These are phyloP conservation scores for Xylariaceae sp. DNA, from an alignment of 2,329 filamentous ascomycete genomes.

Conservation along the genomic window DNA sequence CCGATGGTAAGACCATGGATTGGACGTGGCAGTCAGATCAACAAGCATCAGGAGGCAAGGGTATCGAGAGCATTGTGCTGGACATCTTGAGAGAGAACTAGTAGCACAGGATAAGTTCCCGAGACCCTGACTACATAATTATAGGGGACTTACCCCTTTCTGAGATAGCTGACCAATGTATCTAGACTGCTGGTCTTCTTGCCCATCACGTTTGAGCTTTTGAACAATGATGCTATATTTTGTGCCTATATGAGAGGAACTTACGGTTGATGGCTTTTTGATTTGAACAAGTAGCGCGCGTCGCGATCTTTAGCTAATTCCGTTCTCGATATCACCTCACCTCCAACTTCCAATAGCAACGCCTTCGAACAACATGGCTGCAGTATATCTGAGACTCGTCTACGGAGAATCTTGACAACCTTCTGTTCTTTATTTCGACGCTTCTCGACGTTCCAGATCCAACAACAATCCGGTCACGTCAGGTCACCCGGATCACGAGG, in stretches of 20 bases:
- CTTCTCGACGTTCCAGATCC: neutral
- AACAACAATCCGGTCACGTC: neutral
- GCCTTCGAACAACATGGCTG: neutral
- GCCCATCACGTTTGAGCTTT: too few species aligned
- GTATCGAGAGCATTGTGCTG: slow-evolving; percentile 15
- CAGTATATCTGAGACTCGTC: neutral
- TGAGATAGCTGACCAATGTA: too few species aligned
- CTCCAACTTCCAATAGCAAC: too few species aligned
- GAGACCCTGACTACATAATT: too few species aligned
- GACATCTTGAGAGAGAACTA: slow-evolving; percentile 15
- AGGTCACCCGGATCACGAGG: neutral
- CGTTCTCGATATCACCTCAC: too few species aligned
- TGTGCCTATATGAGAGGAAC: too few species aligned
- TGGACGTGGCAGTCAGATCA: slow-evolving; percentile 24
- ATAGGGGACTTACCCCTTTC: too few species aligned
- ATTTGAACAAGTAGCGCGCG: too few species aligned
- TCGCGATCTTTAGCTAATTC: too few species aligned
- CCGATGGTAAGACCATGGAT: neutral
- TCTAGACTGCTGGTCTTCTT: neutral
- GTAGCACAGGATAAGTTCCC: neutral
- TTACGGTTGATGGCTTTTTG: too few species aligned
- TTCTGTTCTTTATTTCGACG: neutral
- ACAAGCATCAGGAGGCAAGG: slow-evolving; percentile 1
- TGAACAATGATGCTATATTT: too few species aligned
- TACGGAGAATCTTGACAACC: neutral